A percentile compares a stretch with the other conserved stretches of the same genome.
Evolutionary conservation across 352 stramenopile species (phyloP).

Genomic region (Globisporangium polare): DNA sequence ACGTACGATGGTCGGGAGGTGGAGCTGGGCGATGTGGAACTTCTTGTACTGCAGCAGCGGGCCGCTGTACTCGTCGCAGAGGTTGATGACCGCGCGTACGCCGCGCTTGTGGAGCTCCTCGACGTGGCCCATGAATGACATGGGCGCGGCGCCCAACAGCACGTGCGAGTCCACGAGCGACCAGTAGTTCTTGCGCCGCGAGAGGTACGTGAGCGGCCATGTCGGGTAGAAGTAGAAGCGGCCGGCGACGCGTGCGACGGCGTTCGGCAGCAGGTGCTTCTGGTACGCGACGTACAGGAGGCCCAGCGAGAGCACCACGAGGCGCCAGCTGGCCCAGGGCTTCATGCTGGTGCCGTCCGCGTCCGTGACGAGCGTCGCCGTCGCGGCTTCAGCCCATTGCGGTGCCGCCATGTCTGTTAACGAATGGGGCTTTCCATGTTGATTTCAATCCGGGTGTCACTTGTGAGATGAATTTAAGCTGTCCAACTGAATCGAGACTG

Average conservation of each 20-base stretch:
- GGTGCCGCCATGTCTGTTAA: neutral
- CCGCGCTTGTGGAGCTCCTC: conserved; percentile 70
- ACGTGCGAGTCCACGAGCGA: conserved; percentile 92
- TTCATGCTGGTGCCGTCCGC: neutral
- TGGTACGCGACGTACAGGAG: conserved; percentile 88
- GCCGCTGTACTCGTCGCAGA: conserved; percentile 95
- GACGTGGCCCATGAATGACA: conserved; percentile 87
- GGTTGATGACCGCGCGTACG: conserved; percentile 92
- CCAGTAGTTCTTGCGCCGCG: conserved; percentile 86
- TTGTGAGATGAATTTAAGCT: neutral
- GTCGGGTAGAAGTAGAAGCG: conserved; percentile 91
- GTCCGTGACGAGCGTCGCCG: neutral
- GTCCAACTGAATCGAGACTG: neutral
- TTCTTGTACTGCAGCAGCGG: conserved; percentile 85
- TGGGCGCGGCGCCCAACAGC: conserved; percentile 88
- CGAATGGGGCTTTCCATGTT: neutral
- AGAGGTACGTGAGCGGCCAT: conserved; percentile 89
- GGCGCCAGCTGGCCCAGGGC: conserved; percentile 9
- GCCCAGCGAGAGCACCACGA: conserved; percentile 23
- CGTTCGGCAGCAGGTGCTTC: conserved; percentile 79
- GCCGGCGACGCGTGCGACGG: conserved; percentile 73
- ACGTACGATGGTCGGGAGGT: conserved; percentile 88
- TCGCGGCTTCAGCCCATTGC: neutral
- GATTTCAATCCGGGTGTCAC: neutral
- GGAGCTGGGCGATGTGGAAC: conserved; percentile 87